These are phyloP conservation scores for Epicoccum nigrum DNA, from an alignment of 2,329 filamentous ascomycete genomes.

Conservation along the genomic window DNA sequence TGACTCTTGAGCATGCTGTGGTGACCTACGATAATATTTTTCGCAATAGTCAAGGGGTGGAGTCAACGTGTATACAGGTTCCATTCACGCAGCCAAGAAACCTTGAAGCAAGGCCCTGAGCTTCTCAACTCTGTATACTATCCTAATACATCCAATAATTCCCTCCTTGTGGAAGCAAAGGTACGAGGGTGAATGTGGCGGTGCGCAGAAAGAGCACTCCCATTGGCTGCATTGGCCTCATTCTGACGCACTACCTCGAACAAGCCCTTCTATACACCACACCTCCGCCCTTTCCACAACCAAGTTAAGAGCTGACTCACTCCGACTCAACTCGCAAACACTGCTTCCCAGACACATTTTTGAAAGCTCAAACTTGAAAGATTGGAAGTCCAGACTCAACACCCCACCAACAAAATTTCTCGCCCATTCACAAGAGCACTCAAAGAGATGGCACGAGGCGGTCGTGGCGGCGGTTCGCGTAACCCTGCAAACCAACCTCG, in stretches of 20 bases:
- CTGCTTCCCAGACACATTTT: not conserved
- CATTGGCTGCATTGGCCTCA: not conserved
- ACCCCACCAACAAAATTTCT: constrained; percentile 25
- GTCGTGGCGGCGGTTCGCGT: constrained; percentile 44
- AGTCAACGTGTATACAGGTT: too few relatives aligned
- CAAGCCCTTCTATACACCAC: not conserved
- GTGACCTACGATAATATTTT: too few relatives aligned
- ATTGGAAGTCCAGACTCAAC: not conserved
- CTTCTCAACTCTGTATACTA: too few relatives aligned
- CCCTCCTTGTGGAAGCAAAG: too few relatives aligned
- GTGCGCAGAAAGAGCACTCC: not conserved
- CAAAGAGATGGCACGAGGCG: constrained; percentile 35
- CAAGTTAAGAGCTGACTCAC: constrained; percentile 5
- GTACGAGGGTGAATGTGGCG: not conserved
- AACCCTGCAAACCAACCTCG: constrained; percentile 48
- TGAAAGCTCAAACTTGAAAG: not conserved
- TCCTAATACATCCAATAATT: too few relatives aligned
- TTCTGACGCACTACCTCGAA: not conserved
- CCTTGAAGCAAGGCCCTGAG: too few relatives aligned
- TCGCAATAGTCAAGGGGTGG: too few relatives aligned
- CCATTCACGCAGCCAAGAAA: too few relatives aligned
- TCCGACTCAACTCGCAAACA: not conserved
- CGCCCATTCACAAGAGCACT: constrained; percentile 20
- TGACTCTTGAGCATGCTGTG: too few relatives aligned
- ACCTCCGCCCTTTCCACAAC: constrained; percentile 9